phyloP scores from a whole-genome alignment of 2,329 filamentous ascomycete species.

The Talaromyces sp. region DNA sequence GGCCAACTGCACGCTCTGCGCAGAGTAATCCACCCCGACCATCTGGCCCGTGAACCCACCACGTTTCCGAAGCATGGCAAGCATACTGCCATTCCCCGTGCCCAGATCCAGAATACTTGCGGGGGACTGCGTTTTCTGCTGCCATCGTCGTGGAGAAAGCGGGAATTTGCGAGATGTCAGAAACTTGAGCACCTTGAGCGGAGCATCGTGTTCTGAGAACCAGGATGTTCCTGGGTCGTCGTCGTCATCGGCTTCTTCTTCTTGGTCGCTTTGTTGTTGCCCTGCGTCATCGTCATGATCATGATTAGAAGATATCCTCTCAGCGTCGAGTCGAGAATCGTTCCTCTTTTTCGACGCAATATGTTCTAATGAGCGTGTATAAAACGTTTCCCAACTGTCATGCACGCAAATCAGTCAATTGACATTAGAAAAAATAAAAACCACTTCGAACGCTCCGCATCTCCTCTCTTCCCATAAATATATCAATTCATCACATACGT shows the following conservation, averaged over 20 bases:
- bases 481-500: constrained; percentile 30
- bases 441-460: not conserved
- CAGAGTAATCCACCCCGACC: constrained; percentile 85
- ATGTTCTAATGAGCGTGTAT: constrained; percentile 37
- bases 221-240: constrained; percentile 82
- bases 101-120: constrained; percentile 72
- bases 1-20: constrained; percentile 68
- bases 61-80: constrained; percentile 70
- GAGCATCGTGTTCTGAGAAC: constrained; percentile 91
- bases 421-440: not conserved
- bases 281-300: constrained; percentile 8
- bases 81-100: constrained; percentile 86
- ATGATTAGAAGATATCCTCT: constrained; percentile 9
- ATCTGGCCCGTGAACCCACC: constrained; percentile 62
- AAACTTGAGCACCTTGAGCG: constrained; percentile 70
- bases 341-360: constrained; percentile 24
- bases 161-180: constrained; percentile 50
- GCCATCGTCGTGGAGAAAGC: constrained; percentile 28
- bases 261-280: constrained; percentile 44
- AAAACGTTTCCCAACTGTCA: constrained; percentile 59
- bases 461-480: not conserved
- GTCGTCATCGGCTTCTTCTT: constrained; percentile 62
- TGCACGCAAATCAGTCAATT: not conserved
- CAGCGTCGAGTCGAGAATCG: not conserved
- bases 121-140: constrained; percentile 7